Percentiles rank a stretch among this genome's conserved stretches.
These are phyloP conservation scores for Rhizoclosmatium sp. DNA, from an alignment of 192 early-diverging fungal genomes.

Conservation along the genomic window DNA sequence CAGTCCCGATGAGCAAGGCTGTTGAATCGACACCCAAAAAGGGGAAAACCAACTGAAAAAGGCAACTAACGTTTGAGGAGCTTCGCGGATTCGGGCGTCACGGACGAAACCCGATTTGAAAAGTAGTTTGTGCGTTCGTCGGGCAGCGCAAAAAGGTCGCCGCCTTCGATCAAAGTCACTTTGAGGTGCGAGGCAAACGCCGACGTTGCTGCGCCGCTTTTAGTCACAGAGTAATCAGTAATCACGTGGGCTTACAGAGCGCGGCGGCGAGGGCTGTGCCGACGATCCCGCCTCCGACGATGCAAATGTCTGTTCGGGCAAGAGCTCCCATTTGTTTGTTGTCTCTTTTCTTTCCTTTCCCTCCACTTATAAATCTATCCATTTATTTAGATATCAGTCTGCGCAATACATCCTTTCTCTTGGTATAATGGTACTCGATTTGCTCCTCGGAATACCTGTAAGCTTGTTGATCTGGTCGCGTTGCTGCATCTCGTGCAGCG, in stretches of 20 bases:
- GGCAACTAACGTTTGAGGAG: constrained; percentile 56
- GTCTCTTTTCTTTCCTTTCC: neutral
- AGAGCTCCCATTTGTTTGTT: neutral
- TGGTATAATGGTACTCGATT: constrained; percentile 14
- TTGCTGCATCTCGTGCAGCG: constrained; percentile 14
- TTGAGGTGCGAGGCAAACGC: constrained; percentile 44
- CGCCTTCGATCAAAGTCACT: constrained; percentile 83
- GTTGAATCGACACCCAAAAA: neutral
- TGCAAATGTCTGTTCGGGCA: constrained; percentile 70
- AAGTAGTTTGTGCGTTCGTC: constrained; percentile 52
- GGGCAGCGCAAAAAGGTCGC: constrained; percentile 72
- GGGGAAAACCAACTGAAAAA: neutral
- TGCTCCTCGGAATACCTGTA: constrained; percentile 17
- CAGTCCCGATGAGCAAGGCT: constrained; percentile 13
- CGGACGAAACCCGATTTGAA: constrained; percentile 83
- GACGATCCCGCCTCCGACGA: constrained; percentile 90
- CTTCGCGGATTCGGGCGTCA: constrained; percentile 72
- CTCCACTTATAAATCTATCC: neutral
- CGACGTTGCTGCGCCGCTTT: constrained; percentile 17
- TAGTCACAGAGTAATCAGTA: neutral
- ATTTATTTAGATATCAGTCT: neutral
- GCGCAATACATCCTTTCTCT: neutral
- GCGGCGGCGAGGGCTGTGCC: constrained; percentile 86
- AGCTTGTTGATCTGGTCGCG: neutral
- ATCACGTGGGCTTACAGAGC: constrained; percentile 60